phyloP scores from a whole-genome alignment of 208 protist species.

The Acanthamoeba polyphaga region DNA sequence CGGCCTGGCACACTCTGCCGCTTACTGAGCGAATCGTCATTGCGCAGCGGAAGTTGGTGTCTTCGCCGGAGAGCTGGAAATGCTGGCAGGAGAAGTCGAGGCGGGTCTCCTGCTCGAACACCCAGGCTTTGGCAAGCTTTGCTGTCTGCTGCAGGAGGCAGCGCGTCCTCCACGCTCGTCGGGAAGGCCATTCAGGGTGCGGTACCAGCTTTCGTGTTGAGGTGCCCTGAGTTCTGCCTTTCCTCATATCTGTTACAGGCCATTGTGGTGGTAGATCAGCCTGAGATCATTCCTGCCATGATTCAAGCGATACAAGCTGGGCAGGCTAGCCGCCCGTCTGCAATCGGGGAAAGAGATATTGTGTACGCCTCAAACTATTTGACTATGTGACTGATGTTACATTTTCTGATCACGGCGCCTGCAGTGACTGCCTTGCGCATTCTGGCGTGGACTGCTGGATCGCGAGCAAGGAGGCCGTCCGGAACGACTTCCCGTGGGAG shows the following conservation, averaged over 20 bases:
- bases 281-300: background rate
- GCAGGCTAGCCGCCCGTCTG: background rate
- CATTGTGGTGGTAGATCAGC: background rate
- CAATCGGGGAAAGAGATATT: background rate
- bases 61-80: constrained; percentile 9
- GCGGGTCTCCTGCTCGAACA: constrained; percentile 20
- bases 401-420: background rate
- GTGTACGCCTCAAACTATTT: background rate
- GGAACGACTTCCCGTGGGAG: constrained; percentile 8
- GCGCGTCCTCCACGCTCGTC: background rate
- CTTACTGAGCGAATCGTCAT: too few species aligned
- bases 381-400: too few species aligned
- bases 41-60: background rate
- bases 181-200: background rate
- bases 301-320: background rate
- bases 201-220: background rate
- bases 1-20: background rate
- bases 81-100: constrained; percentile 37
- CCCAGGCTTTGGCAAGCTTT: constrained; percentile 15
- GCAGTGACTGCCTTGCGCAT: background rate
- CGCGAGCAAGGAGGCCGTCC: background rate
- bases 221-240: background rate
- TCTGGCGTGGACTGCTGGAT: constrained; percentile 35
- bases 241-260: background rate
- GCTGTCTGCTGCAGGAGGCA: background rate